These are phyloP conservation scores for Xylaria digitata DNA, from an alignment of 2,329 filamentous ascomycete species.

Conservation along the genomic window DNA sequence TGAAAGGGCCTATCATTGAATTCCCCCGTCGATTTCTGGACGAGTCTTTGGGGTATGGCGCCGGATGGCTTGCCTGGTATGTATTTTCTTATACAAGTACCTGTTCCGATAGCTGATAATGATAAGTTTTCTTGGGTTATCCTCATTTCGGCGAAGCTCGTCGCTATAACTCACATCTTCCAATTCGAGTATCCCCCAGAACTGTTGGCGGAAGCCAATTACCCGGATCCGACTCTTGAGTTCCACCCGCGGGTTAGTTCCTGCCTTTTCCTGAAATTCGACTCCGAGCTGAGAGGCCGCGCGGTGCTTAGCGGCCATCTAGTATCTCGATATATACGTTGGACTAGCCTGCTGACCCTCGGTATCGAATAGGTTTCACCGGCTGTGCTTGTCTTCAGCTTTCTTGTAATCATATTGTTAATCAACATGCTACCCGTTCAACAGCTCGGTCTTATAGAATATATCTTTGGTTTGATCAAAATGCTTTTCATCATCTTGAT, in stretches of 20 bases:
- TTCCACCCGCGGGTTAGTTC: conserved; percentile 3
- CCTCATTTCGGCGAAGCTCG: conserved; percentile 20
- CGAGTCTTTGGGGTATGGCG: conserved; percentile 52
- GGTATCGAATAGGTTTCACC: conserved; percentile 6
- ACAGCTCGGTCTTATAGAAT: conserved; percentile 24
- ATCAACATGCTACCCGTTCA: conserved; percentile 21
- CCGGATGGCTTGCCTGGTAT: conserved; percentile 19
- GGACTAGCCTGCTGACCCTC: not conserved
- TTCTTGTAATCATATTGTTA: conserved; percentile 22
- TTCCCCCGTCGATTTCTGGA: conserved; percentile 55
- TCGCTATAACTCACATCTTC: conserved; percentile 23
- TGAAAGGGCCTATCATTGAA: conserved; percentile 55
- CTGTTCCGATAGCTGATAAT: not conserved
- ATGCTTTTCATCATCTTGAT: conserved; percentile 23
- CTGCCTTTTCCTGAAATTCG: not conserved
- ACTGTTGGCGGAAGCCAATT: conserved; percentile 42
- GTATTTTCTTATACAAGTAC: not conserved
- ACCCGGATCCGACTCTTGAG: conserved; percentile 48
- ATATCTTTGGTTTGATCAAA: conserved; percentile 20
- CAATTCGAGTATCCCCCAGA: conserved; percentile 16
- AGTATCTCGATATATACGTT: not conserved
- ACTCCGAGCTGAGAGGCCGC: not conserved
- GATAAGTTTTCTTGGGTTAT: conserved; percentile 21
- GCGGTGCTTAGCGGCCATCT: not conserved
- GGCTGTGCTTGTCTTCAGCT: conserved; percentile 20